Base-by-base conservation (phyloP, 75 land plant species). In the Pinus tabuliformis region DNA sequence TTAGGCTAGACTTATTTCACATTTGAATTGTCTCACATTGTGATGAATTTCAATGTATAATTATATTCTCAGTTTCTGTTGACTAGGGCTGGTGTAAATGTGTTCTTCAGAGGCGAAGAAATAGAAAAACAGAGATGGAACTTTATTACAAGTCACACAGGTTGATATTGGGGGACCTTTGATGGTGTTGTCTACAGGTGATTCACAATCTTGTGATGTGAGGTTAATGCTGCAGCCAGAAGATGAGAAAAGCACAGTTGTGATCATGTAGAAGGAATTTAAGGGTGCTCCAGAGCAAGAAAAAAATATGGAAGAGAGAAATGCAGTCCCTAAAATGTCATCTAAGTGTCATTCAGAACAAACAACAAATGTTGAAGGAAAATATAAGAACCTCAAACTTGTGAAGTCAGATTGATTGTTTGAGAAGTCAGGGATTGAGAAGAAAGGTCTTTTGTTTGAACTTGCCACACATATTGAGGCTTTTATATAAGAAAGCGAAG, bases 51-150 rank as follows among this genome's bases (percentile, higher is more conserved):
- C n/a, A n/a, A n/a, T n/a, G n/a, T n/a, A n/a, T n/a, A n/a, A n/a
- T n/a, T n/a, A n/a, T n/a, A n/a, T n/a, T n/a, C n/a, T n/a, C n/a
- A n/a, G n/a, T n/a, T n/a, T n/a, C n/a, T n/a, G n/a, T n/a, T n/a
- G n/a, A n/a, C n/a, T n/a, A 90, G 88, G 88, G 84, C 83, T 86
- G 68, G 84, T 90, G 88, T 90, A 90, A 65, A 83, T 65, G 57
- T 64, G 62, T 7, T 54, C 62, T 74, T 62, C 66, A 22, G 89
- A 76, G 63, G 56, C 33, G 62, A 78, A 71, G 54, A 73, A 79
- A 49, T 9, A 36, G 68, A 74, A 61, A 59, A 59, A 58, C 14
- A 58, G 57, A 61, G 45, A 72, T 70, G 72, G 28, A 45, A 62
- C 24, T 72, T 72, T 65, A 9, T 42, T 36, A 49, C 70, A 5